These are phyloP conservation scores for Hanseniaspora osmophila DNA, from an alignment of 805 yeast genomes.

Conservation along the genomic window DNA sequence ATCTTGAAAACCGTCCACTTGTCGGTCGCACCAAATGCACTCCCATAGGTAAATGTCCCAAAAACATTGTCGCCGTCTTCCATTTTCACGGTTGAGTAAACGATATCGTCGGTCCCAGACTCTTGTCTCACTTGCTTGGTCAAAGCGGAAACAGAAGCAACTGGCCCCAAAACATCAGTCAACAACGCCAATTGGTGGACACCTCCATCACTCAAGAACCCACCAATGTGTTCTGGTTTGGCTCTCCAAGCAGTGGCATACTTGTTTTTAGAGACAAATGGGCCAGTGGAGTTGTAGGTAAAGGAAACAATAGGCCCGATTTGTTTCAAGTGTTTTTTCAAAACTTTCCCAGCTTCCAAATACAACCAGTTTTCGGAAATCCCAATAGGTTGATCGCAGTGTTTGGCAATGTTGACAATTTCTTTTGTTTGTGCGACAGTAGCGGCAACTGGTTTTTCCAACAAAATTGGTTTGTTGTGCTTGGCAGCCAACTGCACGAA, in stretches of 20 bases:
- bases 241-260: slow-evolving; percentile 77
- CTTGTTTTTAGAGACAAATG: slow-evolving; percentile 46
- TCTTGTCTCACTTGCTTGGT: slow-evolving; percentile 64
- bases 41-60: slow-evolving; percentile 80
- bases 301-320: slow-evolving; percentile 64
- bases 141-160: slow-evolving; percentile 56
- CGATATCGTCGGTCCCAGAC: slow-evolving; percentile 72
- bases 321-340: slow-evolving; percentile 45
- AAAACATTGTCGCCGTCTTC: slow-evolving; percentile 40
- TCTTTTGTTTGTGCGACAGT: slow-evolving; percentile 65
- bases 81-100: slow-evolving; percentile 54
- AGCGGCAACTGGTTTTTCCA: slow-evolving; percentile 92
- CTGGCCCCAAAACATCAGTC: slow-evolving; percentile 67
- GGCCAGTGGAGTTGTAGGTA: slow-evolving; percentile 62
- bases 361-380: slow-evolving; percentile 82
- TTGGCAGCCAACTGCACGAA: slow-evolving; percentile 57
- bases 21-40: slow-evolving; percentile 72
- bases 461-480: slow-evolving; percentile 60
- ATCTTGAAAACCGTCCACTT: slow-evolving; percentile 55
- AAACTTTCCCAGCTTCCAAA: slow-evolving; percentile 39
- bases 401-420: slow-evolving; percentile 48
- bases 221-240: slow-evolving; percentile 85
- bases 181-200: slow-evolving; percentile 86
- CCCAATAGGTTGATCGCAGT: slow-evolving; percentile 53
- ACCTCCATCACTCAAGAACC: slow-evolving; percentile 87